Base-by-base conservation (phyloP, 306 rosid species). In the Inga laurina region DNA sequence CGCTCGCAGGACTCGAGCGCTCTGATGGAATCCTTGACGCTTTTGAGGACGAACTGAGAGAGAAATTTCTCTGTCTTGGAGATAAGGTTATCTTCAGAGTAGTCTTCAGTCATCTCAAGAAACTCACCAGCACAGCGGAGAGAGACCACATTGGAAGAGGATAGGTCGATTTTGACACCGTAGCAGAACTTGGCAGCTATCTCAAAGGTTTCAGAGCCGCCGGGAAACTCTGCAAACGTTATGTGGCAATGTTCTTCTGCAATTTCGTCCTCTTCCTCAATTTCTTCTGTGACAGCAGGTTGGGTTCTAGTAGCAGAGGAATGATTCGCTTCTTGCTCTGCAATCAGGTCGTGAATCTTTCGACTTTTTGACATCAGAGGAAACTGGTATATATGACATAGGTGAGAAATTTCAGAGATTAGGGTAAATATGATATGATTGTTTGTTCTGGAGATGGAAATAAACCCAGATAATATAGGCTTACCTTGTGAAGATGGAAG, bases 41-140 rank as follows among this genome's bases (percentile, higher is more conserved):
- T 92, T 43, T 89, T 94, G 75, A 92, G 89, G 51, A 91, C 97
- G 5, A 81, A 70, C 43, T 91, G 94, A 1, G 97, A 92, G 43
- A 97, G 80, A 41, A 87, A 92, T 79, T 90, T 80, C 83, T 91
- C 99, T 2, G 97, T 88, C 75, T 97, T 97, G 44, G 97, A 94
- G 21, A 97, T 85, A 68, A 97, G 97, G 74, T 97, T 97, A 78
- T 92, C 98, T 54, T 90, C 99, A 2, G 95, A 89, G 83, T 87
- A 97, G 19, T 92, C 92, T 59, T 96, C 98, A 2, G 99, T 92
- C 99, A 96, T 96, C 7, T 96, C 97, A 37, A 96, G 88, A 78
- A 89, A 91, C 88, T 96, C 98, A 0, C 97, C 99, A 71, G 99
- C 99, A 82, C 99, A 96, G 16, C 99, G 97, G 56, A 96, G 96